phyloP scores from a whole-genome alignment of 164 flowering plant genomes.

The Chimonanthus praecox region DNA sequence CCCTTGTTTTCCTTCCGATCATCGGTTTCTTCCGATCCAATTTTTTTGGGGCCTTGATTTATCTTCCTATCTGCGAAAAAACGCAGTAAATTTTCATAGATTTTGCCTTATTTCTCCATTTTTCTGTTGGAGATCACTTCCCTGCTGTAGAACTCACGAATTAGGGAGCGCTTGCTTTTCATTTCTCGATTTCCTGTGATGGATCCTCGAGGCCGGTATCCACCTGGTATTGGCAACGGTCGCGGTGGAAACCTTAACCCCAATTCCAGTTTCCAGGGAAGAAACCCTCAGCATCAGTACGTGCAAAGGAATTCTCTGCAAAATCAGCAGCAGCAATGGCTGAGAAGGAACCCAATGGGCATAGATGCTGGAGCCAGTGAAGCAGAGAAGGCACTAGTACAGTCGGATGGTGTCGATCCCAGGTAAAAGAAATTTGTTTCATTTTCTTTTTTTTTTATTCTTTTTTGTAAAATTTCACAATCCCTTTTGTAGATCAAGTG shows the following conservation, averaged over 20 bases:
- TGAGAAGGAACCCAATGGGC: slow-evolving; percentile 53
- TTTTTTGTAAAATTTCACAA: too few relatives aligned
- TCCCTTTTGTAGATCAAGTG: too few relatives aligned
- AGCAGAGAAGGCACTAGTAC: slow-evolving; percentile 87
- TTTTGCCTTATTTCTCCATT: neutral
- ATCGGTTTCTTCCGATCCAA: neutral
- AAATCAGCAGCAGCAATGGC: slow-evolving; percentile 63
- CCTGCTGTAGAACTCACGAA: neutral
- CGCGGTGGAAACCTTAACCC: slow-evolving; percentile 34
- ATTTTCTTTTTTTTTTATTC: too few relatives aligned
- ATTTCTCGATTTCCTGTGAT: slow-evolving; percentile 20
- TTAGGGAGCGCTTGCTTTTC: neutral
- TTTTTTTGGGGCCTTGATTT: neutral
- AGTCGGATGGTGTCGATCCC: slow-evolving; percentile 63
- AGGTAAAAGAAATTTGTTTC: slow-evolving; percentile 30
- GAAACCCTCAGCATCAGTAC: slow-evolving; percentile 58
- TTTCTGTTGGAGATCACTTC: neutral
- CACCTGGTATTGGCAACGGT: slow-evolving; percentile 83
- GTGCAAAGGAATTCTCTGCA: slow-evolving; percentile 48
- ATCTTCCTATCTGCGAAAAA: neutral
- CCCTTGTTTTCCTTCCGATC: neutral
- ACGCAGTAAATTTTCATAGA: neutral
- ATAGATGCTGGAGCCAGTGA: slow-evolving; percentile 46
- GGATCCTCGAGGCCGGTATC: slow-evolving; percentile 71
- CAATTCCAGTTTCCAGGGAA: slow-evolving; percentile 49